These are phyloP conservation scores for Ophiostoma himal-ulmi DNA, from an alignment of 2,329 filamentous ascomycete genomes.

Conservation along the genomic window DNA sequence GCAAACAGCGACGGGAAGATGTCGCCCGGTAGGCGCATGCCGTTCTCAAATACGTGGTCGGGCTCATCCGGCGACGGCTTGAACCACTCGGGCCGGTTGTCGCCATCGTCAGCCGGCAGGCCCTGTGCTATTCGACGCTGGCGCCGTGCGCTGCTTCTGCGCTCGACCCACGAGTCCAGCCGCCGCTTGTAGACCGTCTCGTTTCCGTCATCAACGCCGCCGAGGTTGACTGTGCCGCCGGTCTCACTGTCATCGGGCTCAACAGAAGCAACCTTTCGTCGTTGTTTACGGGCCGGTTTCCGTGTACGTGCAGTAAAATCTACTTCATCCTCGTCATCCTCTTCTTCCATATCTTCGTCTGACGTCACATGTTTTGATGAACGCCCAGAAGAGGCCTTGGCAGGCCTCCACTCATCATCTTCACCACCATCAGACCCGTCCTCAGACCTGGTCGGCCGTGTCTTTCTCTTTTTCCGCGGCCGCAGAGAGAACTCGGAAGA, in stretches of 20 bases:
- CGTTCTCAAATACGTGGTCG: slow-evolving; percentile 69
- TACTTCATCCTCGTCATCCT: slow-evolving; percentile 15
- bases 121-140: slow-evolving; percentile 34
- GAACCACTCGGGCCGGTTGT: slow-evolving; percentile 61
- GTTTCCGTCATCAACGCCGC: slow-evolving; percentile 77
- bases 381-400: neutral
- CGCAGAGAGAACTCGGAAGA: slow-evolving; percentile 52
- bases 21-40: slow-evolving; percentile 79
- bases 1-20: slow-evolving; percentile 90
- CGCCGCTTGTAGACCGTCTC: slow-evolving; percentile 73
- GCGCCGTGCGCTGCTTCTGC: slow-evolving; percentile 40
- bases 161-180: slow-evolving; percentile 66
- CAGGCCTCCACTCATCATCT: slow-evolving; percentile 28
- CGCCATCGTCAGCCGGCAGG: slow-evolving; percentile 37
- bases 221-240: slow-evolving; percentile 44
- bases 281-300: slow-evolving; percentile 22
- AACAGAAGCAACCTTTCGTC: slow-evolving; percentile 31
- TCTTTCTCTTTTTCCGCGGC: slow-evolving; percentile 51
- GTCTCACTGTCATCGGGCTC: slow-evolving; percentile 17
- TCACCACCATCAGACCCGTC: slow-evolving; percentile 39
- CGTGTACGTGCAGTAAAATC: slow-evolving; percentile 30
- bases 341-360: slow-evolving; percentile 25
- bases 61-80: slow-evolving; percentile 77
- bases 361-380: slow-evolving; percentile 24
- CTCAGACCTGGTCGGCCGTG: slow-evolving; percentile 26